Base-by-base conservation (phyloP, 73 alveolate species). In the Paramecium octaurelia region DNA sequence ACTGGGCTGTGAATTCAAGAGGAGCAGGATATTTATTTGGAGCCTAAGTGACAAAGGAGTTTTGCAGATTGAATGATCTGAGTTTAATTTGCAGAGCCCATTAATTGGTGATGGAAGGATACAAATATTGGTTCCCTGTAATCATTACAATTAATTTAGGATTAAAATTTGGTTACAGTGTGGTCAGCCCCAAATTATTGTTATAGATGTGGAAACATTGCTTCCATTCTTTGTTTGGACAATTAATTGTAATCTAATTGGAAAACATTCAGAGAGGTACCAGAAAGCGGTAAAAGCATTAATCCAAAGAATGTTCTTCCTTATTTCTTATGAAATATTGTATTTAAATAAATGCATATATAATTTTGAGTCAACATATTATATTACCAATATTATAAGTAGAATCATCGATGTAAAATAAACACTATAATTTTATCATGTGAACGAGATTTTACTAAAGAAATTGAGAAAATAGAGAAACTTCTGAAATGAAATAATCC, bases 151-250 rank as follows among this genome's bases (percentile, higher is more conserved):
- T 93, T 87, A 68, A 86, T 90, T 58, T 92, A 76, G 86, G 97
- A 96, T 77, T 88, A 97, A 90, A 94, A 93, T 58, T 93, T 97
- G 24, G 98, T 96, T 38, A 97, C 99, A 8, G 99, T 97, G 73
- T 97, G 99, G 99, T 95, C 98, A 34, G 99, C 98, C 14, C 99
- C 99, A 11, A 98, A 98, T 95, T 98, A 98, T 92, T 97, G 98
- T 88, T 97, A 97, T 93, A 95, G 99, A 95, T 97, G 99, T 88
- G 99, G 99, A 46, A 96, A 97, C 77, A 96, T 94, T 18, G 99
- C 99, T 29, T 92, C 99, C 2, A 97, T 96, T 58, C 93, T 96
- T 44, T 92, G 93, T 80, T 36, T 97, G n/a, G 97, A 95, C 89
- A 95, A 92, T 59, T 96, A 94, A 58, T 94, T 96, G 57, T 96